phyloP scores from a whole-genome alignment of 1,139 yeast species.

The Arxiozyma bovina region DNA sequence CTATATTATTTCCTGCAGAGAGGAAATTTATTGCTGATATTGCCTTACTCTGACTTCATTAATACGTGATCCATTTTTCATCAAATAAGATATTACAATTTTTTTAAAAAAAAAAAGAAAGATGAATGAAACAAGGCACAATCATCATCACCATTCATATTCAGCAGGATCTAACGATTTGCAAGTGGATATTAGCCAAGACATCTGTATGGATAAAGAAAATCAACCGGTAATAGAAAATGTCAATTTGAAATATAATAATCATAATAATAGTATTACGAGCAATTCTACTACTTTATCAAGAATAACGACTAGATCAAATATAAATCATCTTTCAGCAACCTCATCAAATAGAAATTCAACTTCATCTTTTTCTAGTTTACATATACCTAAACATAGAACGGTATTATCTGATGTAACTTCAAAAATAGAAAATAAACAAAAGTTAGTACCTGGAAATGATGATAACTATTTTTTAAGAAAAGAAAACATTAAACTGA shows the following conservation, averaged over 20 bases:
- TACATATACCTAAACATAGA: constrained; percentile 12
- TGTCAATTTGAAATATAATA: neutral
- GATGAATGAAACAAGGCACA: neutral
- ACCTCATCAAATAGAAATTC: neutral
- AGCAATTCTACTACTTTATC: neutral
- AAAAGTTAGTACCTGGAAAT: constrained; percentile 1
- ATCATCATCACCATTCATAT: neutral
- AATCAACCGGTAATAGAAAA: constrained; percentile 6
- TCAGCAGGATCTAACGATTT: neutral
- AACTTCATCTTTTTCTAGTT: neutral
- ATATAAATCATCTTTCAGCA: neutral
- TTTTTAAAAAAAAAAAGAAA: too few species aligned
- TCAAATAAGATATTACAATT: too few species aligned
- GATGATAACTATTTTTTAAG: neutral
- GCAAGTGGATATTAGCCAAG: neutral
- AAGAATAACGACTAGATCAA: neutral
- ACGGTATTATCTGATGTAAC: constrained; percentile 29
- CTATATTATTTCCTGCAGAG: neutral
- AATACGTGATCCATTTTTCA: neutral
- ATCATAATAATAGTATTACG: neutral
- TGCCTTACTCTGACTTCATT: neutral
- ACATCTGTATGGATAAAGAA: constrained; percentile 8
- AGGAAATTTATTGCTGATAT: neutral
- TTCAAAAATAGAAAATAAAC: constrained; percentile 16
- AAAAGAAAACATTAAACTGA: neutral